Conservation (phyloP, 2,329 filamentous ascomycete genomes). For the Pezizomycotina sp. region DNA sequence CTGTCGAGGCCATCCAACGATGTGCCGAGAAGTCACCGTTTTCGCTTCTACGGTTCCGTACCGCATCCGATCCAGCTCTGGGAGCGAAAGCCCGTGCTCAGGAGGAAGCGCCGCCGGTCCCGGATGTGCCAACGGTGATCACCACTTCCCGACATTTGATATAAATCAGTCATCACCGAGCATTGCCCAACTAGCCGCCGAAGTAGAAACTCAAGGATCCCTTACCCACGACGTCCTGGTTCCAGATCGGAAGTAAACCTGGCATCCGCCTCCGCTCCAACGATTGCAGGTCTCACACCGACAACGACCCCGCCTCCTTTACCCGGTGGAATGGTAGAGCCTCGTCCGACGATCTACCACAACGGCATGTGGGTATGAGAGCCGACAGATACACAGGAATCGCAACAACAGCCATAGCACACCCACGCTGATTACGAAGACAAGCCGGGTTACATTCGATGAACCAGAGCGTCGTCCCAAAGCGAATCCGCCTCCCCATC, state of each 20-base stretch:
- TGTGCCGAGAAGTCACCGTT: too few relatives aligned
- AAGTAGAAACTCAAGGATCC: constrained; percentile 18
- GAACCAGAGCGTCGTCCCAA: constrained; percentile 40
- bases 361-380: not conserved
- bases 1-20: too few relatives aligned
- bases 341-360: not conserved
- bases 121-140: constrained; percentile 51
- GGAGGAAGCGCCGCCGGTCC: constrained; percentile 19
- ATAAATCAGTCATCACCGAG: constrained; percentile 29
- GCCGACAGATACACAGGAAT: not conserved
- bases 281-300: not conserved
- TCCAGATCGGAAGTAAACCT: too few relatives aligned
- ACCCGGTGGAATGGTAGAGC: too few relatives aligned
- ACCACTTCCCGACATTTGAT: constrained; percentile 75
- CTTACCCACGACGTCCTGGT: too few relatives aligned
- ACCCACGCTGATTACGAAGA: constrained; percentile 17
- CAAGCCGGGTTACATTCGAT: constrained; percentile 41
- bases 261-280: not conserved
- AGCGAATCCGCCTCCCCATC: constrained; percentile 31
- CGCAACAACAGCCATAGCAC: constrained; percentile 4
- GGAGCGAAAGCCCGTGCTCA: constrained; percentile 20
- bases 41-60: constrained; percentile 22
- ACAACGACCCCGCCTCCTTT: too few relatives aligned
- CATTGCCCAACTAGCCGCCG: constrained; percentile 22
- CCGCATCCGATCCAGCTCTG: constrained; percentile 25